Conservation (phyloP, 2,329 filamentous ascomycete species). For the Tolypocladium ophioglossoides region DNA sequence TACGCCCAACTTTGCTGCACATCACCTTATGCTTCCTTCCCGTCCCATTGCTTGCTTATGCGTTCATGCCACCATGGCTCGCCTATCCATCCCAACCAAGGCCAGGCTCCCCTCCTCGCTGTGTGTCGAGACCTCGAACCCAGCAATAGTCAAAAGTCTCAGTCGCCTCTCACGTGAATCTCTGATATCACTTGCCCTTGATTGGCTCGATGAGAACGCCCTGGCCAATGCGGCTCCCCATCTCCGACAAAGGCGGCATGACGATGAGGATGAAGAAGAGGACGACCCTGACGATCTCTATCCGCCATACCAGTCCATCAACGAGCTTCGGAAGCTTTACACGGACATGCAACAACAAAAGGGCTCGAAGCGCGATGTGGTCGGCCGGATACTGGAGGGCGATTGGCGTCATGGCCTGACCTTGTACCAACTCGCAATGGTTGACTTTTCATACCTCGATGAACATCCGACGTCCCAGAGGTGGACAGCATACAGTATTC, state of each 20-base stretch:
- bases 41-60: not conserved
- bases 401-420: conserved; percentile 57
- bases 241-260: conserved; percentile 13
- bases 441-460: conserved; percentile 56
- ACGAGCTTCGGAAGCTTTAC: conserved; percentile 58
- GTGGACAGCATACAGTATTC: conserved; percentile 53
- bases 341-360: conserved; percentile 46
- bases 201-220: conserved; percentile 66
- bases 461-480: conserved; percentile 53
- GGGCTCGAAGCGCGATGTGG: conserved; percentile 51
- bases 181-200: conserved; percentile 59
- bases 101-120: conserved; percentile 62
- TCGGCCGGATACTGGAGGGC: conserved; percentile 54
- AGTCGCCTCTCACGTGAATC: conserved; percentile 60
- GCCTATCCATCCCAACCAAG: conserved; percentile 58
- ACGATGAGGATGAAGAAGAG: conserved; percentile 9
- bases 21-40: not conserved
- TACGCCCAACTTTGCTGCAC: not conserved
- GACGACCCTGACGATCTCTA: conserved; percentile 57
- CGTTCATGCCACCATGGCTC: conserved; percentile 29
- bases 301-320: conserved; percentile 52
- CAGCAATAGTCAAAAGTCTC: conserved; percentile 55
- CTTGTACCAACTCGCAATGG: conserved; percentile 58
- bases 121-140: conserved; percentile 54
- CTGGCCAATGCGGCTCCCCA: conserved; percentile 38